Evolutionary conservation across 2,329 filamentous ascomycete genomes (phyloP), one percentile per base, ranked within the genome.

Genomic region (Exserohilum turcica): DNA sequence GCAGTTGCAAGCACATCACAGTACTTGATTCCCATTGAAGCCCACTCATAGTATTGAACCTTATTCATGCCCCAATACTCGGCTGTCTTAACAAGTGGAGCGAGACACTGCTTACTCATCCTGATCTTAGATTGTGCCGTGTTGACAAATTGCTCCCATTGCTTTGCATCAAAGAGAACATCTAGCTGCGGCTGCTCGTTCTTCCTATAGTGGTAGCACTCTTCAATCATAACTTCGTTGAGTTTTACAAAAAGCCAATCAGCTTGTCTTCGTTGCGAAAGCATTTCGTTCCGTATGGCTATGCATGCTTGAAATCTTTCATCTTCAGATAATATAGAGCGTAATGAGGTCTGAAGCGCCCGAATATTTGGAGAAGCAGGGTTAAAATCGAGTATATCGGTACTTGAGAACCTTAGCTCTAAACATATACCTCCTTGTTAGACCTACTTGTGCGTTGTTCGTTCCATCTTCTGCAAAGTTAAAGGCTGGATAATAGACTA

Each of bases 1-100:
- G 56, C 49, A 35, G 45, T 52, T 19, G 48, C 54, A 6, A 63
- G 54, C 13, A 56, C 13, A 37, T 61, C 47, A 42, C 43, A 63
- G 47, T 47, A 63, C 32, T 54, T 59, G 42, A 36, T 36, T 21
- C 54, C 54, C 18, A 42, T 56, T 27, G 39, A 57, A 12, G 51
- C 45, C 55, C 46, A 63, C 29, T 48, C n/a, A 44, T 63, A 61
- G 52, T 59, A 31, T 33, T 40, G 18, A 13, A 63, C 56, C 39
- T 52, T 61, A 2, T 63, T 32, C 6, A 35, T 56, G 10, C 52
- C 33, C 60, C 43, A 62, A 36, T 28, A 44, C 21, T 28, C 32
- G 37, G 45, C 27, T 43, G 44, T 48, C 46, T 52, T 58, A 40
- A 48, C 32, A 24, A 64, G 56, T 33, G 52, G 52, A 43, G 46